Evolutionary conservation across 75 land plant genomes (phyloP).

Genomic region (Pinus tabuliformis): DNA sequence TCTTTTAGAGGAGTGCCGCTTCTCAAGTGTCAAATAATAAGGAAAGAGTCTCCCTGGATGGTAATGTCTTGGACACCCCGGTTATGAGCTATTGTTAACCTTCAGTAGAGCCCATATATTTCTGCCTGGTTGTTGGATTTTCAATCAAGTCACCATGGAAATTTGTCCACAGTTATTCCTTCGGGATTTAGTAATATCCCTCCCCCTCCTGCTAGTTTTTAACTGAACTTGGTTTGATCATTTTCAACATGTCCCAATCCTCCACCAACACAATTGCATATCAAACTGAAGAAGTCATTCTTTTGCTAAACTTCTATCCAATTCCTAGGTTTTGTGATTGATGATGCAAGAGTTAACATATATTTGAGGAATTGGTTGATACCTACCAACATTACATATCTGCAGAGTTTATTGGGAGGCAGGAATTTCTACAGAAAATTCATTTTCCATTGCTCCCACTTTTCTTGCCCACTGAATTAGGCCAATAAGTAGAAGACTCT

Average conservation of each 20-base stretch:
- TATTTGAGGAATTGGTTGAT: neutral
- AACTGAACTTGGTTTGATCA: neutral
- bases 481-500: neutral
- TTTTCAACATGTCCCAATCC: neutral
- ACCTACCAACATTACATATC: neutral
- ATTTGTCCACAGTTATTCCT: no score
- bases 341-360: neutral
- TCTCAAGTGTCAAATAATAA: no score
- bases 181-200: no score
- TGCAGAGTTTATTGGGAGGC: neutral
- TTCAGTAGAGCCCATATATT: no score
- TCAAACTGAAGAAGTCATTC: neutral
- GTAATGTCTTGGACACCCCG: no score
- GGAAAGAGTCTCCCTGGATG: no score
- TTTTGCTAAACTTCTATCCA: neutral
- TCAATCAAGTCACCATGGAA: no score
- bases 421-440: neutral
- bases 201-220: neutral
- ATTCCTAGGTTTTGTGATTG: neutral
- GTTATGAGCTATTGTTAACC: no score
- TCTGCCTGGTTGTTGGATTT: no score
- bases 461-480: neutral
- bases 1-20: no score
- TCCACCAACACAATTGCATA: neutral
- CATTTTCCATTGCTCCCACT: neutral